Evolutionary conservation across 441 rosid species (phyloP).

Genomic region (Brassica balearica): DNA sequence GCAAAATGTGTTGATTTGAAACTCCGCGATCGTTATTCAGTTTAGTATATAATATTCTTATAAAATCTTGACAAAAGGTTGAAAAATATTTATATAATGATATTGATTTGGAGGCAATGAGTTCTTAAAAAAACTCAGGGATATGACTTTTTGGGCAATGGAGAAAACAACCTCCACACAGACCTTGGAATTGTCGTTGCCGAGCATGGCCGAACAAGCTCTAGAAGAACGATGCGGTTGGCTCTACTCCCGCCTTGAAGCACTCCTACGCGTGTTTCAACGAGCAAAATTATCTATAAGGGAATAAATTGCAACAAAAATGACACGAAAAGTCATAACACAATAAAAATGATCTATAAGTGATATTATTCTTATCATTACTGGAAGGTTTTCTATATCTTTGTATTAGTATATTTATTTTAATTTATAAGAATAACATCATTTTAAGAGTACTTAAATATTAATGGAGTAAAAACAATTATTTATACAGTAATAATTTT

Average conservation of each 20-base stretch:
- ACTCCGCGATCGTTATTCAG: constrained; percentile 13
- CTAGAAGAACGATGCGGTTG: neutral
- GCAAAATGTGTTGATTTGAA: constrained; percentile 10
- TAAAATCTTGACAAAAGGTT: neutral
- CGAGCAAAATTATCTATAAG: neutral
- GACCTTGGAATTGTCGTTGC: neutral
- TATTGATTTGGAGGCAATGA: neutral
- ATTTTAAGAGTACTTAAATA: neutral
- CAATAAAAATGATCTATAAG: neutral
- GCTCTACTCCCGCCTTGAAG: constrained; percentile 10
- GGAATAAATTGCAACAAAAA: neutral
- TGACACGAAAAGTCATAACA: neutral
- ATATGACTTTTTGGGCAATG: neutral
- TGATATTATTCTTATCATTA: neutral
- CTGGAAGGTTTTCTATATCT: neutral
- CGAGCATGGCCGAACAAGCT: neutral
- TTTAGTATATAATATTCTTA: constrained; percentile 10
- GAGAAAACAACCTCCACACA: neutral
- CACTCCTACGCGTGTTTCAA: neutral
- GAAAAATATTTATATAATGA: neutral
- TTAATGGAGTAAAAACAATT: neutral
- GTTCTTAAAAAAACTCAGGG: neutral
- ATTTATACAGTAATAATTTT: no score
- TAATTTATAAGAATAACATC: neutral
- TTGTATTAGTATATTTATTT: neutral